Evolutionary conservation across 139 green algal species (phyloP), one percentile per base, ranked within the genome.

Genomic region (Trebouxia sp.): DNA sequence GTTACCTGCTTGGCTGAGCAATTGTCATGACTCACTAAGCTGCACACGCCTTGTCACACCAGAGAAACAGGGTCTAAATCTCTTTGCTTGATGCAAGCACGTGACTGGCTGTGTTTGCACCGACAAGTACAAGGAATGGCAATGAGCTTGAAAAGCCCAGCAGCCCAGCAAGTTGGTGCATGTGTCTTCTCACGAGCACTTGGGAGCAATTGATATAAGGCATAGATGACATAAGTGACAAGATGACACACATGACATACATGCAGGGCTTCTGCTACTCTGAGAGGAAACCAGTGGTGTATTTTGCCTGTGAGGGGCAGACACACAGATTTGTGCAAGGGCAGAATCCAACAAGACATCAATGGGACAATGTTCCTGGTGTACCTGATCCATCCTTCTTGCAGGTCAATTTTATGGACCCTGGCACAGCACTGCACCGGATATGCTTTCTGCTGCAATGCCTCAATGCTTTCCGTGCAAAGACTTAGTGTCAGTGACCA

Each of bases 231-330:
- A n/a, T n/a, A n/a, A n/a, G n/a, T n/a, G n/a, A n/a, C n/a, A n/a
- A n/a, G n/a, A n/a, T n/a, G n/a, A n/a, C n/a, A n/a, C n/a, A n/a
- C n/a, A n/a, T n/a, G n/a, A n/a, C n/a, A n/a, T n/a, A n/a, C n/a
- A n/a, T 77, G n/a, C 39, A 77, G 69, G 69, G 69, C 6, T 55
- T 77, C 26, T 77, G 69, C 41, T 77, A 77, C 26, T 6, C 37
- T 11, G 12, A 38, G 37, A n/a, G 12, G n/a, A 32, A 51, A 17
- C 69, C 43, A 28, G 69, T 56, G 24, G 69, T 77, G 24, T 77
- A 56, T 26, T 77, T 77, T 77, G 69, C 69, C 42, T 77, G 69
- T 56, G 69, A 77, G 69, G 69, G 69, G 26, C 69, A 77, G 41
- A 56, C 55, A n/a, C 69, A 77, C 0, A 32, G 43, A 10, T 41